phyloP scores from a whole-genome alignment of 306 rosid genomes.

The Acacia acuminata region DNA sequence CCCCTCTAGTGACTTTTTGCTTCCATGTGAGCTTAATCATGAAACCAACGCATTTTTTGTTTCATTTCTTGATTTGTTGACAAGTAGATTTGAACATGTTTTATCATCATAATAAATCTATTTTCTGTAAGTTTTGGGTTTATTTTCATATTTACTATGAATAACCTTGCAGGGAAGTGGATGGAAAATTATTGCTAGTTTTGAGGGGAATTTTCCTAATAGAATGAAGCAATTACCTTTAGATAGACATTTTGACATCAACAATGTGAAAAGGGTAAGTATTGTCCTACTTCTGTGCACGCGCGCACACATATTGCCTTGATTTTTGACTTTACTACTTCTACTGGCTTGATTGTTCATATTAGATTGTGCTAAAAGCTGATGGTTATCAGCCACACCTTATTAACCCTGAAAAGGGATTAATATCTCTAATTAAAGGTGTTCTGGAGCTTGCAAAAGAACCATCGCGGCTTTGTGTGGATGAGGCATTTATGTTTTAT shows the following conservation, averaged over 20 bases:
- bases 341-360: slow-evolving; percentile 13
- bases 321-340: not conserved
- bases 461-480: slow-evolving; percentile 97
- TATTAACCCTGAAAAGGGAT: slow-evolving; percentile 96
- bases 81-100: slow-evolving; percentile 1
- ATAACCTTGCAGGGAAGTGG: slow-evolving; percentile 82
- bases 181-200: slow-evolving; percentile 97
- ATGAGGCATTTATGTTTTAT: slow-evolving; percentile 67
- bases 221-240: slow-evolving; percentile 94
- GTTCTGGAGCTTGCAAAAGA: slow-evolving; percentile 98
- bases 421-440: slow-evolving; percentile 92
- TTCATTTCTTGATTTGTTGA: not conserved
- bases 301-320: not conserved
- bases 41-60: no score
- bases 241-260: slow-evolving; percentile 96
- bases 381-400: slow-evolving; percentile 99
- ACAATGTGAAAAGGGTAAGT: slow-evolving; percentile 92
- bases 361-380: slow-evolving; percentile 95
- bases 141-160: slow-evolving; percentile 2
- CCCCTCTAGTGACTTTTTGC: no score
- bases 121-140: not conserved
- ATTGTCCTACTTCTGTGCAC: slow-evolving; percentile 7
- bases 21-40: no score
- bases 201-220: slow-evolving; percentile 93
- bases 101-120: not conserved